Base-by-base conservation (phyloP, 208 protist species). In the Leishmania gerbilli region DNA sequence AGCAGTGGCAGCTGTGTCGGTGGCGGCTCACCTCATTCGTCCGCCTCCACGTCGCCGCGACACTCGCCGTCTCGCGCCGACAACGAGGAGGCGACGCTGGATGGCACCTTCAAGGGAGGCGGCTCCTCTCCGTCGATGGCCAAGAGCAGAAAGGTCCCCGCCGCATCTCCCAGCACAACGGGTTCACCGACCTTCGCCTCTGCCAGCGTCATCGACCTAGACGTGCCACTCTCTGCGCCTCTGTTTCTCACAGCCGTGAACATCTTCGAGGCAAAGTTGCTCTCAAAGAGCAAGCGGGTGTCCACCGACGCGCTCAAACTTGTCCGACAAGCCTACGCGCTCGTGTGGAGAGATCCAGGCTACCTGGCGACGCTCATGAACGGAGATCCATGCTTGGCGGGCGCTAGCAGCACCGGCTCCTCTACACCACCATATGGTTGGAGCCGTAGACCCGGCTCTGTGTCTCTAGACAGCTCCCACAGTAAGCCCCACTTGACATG, bases 191-290 rank as follows among this genome's bases (percentile, higher is more conserved):
- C 21, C 1, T 75, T 64, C 47, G 64, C 45, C 17, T 79, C 58
- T 34, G 67, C 68, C 72, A 79, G 76, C 45, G 60, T 84, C 72
- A 88, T 91, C 75, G 84, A 93, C 72, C 85, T 92, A 17, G 91
- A 95, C n/a, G 75, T 65, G 5, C 89, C 87, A 0, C 85, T 95
- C 42, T 94, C 91, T 3, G 69, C 84, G 1, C 69, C 81, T 24
- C 87, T 93, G 8, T 95, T 95, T 75, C 69, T 92, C 31, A 91
- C 89, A 24, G 84, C 88, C 13, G 93, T 95, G 49, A 91, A 92
- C 65, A 62, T 92, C 9, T 94, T 97, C 5, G 95, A 97, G 62
- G 81, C 92, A 11, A 90, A 89, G 64, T 40, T 81, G 37, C 75
- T 97, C 17, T 56, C 85, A 21, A 90, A 89, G 76, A 96, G 86